Evolutionary conservation across 108 stramenopile species (phyloP), one percentile per base, ranked within the genome.

Genomic region (Nannochloropsis gaditana): DNA sequence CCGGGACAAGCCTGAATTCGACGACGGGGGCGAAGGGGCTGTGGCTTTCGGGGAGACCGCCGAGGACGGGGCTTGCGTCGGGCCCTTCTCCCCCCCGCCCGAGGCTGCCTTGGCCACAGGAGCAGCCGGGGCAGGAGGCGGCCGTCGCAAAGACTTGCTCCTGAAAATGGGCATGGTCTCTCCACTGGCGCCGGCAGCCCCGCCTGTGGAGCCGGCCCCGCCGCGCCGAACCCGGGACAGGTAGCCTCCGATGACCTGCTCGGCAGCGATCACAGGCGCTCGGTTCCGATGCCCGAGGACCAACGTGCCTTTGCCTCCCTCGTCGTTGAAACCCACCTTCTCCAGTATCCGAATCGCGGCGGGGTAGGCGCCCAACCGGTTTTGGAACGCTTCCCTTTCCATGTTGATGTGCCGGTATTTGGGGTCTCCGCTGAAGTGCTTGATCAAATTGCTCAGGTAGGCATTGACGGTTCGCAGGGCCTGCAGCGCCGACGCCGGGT

Each of bases 401-500:
- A 73, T 73, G n/a, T 73, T 73, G n/a, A 73, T 73, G 8, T n/a
- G 15, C 8, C 59, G 15, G 6, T n/a, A 73, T 73, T 73, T 73
- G 19, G 15, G 19, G 19, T n/a, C 59, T n/a, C 59, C 59, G 19
- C 59, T n/a, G 8, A 73, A 73, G n/a, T 73, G 59, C 8, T 73
- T 73, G 19, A 73, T 6, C 59, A 73, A 73, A n/a, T 73, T 73
- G 6, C 19, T n/a, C 59, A 73, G n/a, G n/a, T 73, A 73, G 5
- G 59, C 59, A 73, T n/a, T 79, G 31, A 86, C 82, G 9, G 86
- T 86, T 44, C 73, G 21, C 1, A 82, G 50, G 21, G 86, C 86
- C 82, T 79, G 83, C 83, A 83, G 83, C 42, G 83, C 86, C 11
- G 43, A 21, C 15, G 43, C 86, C 6, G 19, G 2, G 79, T 82